phyloP scores from a whole-genome alignment of 129 eudicot species.

The Silybum marianum region DNA sequence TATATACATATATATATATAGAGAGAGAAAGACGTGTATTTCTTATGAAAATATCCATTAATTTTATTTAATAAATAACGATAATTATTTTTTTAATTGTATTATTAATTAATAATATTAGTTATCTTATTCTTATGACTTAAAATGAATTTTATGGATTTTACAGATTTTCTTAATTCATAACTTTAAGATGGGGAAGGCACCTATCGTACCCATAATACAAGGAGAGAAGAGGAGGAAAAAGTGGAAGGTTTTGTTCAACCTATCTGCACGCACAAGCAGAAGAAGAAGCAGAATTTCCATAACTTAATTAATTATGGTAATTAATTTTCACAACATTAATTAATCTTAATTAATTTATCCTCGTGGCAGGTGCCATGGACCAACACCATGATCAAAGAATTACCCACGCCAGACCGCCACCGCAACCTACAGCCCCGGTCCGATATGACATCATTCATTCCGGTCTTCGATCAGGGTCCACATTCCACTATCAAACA shows the following conservation, averaged over 20 bases:
- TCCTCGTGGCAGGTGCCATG: slow-evolving; percentile 27
- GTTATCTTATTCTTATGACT: too few species aligned
- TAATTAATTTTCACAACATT: background rate
- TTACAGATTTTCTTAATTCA: too few species aligned
- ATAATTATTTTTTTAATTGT: too few species aligned
- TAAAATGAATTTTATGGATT: too few species aligned
- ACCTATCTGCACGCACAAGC: slow-evolving; percentile 55
- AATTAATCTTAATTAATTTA: background rate
- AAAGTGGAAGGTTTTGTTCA: slow-evolving; percentile 44
- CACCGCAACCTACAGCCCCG: slow-evolving; percentile 38
- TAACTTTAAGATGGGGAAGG: too few species aligned
- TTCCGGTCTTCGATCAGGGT: slow-evolving; percentile 16
- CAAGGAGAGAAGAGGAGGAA: slow-evolving; percentile 18
- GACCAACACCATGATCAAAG: slow-evolving; percentile 46
- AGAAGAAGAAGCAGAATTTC: background rate
- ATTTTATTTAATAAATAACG: too few species aligned
- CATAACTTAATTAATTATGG: background rate
- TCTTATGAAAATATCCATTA: too few species aligned
- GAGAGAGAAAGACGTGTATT: too few species aligned
- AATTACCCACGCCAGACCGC: slow-evolving; percentile 52
- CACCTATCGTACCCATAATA: slow-evolving; percentile 18
- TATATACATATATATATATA: too few species aligned
- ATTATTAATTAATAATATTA: too few species aligned
- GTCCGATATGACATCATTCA: slow-evolving; percentile 35
- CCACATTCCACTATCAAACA: slow-evolving; percentile 42